Evolutionary conservation across 78 protist species (phyloP).

Genomic region (Andalucia godoyi): DNA sequence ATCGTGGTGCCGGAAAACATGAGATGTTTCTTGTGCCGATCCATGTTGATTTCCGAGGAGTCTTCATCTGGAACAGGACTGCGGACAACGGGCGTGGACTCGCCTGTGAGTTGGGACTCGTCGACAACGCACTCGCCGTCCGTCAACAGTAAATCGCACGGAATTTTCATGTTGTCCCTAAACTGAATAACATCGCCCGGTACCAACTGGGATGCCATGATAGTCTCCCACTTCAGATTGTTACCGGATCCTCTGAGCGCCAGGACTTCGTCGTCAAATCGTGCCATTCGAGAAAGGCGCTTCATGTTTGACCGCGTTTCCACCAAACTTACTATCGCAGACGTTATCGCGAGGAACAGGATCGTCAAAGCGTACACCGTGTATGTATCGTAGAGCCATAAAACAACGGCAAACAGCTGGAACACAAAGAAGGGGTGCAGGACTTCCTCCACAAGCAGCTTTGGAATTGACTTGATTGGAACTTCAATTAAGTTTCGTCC

Average conservation of each 20-base stretch:
- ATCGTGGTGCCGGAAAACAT: conserved; percentile 77
- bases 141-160: conserved; percentile 79
- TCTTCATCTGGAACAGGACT: too few relatives aligned
- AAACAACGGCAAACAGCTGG: conserved; percentile 83
- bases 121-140: conserved; percentile 81
- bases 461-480: too few relatives aligned
- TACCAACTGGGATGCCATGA: conserved; percentile 27
- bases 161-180: conserved; percentile 11
- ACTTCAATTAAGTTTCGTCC: too few relatives aligned
- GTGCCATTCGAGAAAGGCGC: too few relatives aligned
- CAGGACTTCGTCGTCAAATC: too few relatives aligned
- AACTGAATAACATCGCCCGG: conserved; percentile 65
- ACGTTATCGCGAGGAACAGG: too few relatives aligned
- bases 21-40: conserved; percentile 33
- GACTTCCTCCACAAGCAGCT: conserved; percentile 82
- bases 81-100: conserved; percentile 55
- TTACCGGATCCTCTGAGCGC: too few relatives aligned
- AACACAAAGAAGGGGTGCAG: conserved; percentile 98
- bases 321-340: too few relatives aligned
- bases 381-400: conserved; percentile 93
- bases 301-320: too few relatives aligned
- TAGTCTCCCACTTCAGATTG: too few relatives aligned
- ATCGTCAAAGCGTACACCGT: conserved; percentile 66
- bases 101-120: conserved; percentile 98
- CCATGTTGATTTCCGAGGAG: not conserved